These are phyloP conservation scores for Calocybe gangraenosa DNA, from an alignment of 768 basidiomycete species.

Conservation along the genomic window DNA sequence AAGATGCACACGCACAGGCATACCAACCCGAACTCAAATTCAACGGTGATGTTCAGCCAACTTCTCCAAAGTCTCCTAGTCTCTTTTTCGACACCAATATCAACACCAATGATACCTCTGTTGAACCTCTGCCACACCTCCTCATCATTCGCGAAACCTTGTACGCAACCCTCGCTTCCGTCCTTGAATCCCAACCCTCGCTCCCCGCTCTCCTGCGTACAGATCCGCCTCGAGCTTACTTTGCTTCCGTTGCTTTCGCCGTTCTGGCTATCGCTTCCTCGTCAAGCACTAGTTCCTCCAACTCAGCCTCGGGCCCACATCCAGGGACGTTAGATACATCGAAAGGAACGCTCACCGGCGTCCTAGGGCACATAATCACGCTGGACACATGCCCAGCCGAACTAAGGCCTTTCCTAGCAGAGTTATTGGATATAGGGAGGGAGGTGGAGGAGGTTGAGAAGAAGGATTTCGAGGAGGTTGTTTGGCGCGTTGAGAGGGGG, in stretches of 20 bases:
- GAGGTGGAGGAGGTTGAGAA: slow-evolving; percentile 45
- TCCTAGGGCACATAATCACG: slow-evolving; percentile 54
- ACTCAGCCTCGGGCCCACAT: not conserved
- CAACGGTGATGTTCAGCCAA: slow-evolving; percentile 13
- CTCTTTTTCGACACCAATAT: slow-evolving; percentile 24
- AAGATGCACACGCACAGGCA: slow-evolving; percentile 13
- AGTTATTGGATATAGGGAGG: slow-evolving; percentile 52
- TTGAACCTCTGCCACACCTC: slow-evolving; percentile 45
- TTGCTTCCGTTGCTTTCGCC: slow-evolving; percentile 67
- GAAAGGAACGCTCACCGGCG: slow-evolving; percentile 26
- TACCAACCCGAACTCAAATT: slow-evolving; percentile 9
- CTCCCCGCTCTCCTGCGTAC: slow-evolving; percentile 52
- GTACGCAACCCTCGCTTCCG: slow-evolving; percentile 76
- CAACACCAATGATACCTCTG: slow-evolving; percentile 21
- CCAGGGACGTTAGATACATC: no score
- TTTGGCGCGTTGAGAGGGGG: slow-evolving; percentile 32
- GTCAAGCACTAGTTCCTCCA: slow-evolving; percentile 27
- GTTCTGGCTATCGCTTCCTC: slow-evolving; percentile 53
- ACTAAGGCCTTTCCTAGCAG: slow-evolving; percentile 67
- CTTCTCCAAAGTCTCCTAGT: slow-evolving; percentile 23
- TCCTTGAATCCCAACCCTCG: slow-evolving; percentile 49
- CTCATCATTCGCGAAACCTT: slow-evolving; percentile 86
- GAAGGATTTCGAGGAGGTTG: slow-evolving; percentile 51
- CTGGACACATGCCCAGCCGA: slow-evolving; percentile 56
- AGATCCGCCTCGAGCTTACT: slow-evolving; percentile 76